Percentiles rank a stretch among this genome's conserved stretches.
phyloP scores from a whole-genome alignment of 2,329 filamentous ascomycete genomes.

The Fusarium denticulatum region DNA sequence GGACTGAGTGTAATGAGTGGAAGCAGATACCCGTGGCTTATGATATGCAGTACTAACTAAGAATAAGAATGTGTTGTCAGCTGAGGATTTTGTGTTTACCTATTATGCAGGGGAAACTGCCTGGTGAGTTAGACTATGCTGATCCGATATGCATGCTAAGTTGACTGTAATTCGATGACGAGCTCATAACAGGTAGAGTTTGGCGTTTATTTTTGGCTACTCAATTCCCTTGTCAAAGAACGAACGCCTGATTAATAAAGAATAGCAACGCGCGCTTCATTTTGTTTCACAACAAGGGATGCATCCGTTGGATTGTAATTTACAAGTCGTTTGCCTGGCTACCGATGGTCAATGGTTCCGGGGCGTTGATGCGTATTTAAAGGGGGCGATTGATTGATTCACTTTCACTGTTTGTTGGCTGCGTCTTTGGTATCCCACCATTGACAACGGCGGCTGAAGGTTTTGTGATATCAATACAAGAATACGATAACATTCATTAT shows the following conservation, averaged over 20 bases:
- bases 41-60: not conserved
- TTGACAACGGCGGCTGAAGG: not conserved
- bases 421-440: not conserved
- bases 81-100: not conserved
- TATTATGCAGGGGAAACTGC: not conserved
- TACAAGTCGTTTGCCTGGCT: not conserved
- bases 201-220: not conserved
- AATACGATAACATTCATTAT: not conserved
- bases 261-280: not conserved
- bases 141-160: not conserved
- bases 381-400: not conserved
- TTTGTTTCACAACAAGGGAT: not conserved
- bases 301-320: not conserved
- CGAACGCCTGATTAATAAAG: not conserved
- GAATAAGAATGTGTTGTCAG: not conserved
- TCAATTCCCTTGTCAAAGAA: not conserved
- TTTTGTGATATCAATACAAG: not conserved
- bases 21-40: constrained; percentile 19
- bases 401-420: not conserved
- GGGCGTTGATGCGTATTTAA: not conserved
- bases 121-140: not conserved
- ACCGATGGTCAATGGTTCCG: not conserved
- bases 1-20: not conserved
- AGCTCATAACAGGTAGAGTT: constrained; percentile 20
- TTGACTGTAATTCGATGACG: constrained; percentile 31